Base-by-base conservation (phyloP, 2,329 filamentous ascomycete species). In the Cladosporium sp. region DNA sequence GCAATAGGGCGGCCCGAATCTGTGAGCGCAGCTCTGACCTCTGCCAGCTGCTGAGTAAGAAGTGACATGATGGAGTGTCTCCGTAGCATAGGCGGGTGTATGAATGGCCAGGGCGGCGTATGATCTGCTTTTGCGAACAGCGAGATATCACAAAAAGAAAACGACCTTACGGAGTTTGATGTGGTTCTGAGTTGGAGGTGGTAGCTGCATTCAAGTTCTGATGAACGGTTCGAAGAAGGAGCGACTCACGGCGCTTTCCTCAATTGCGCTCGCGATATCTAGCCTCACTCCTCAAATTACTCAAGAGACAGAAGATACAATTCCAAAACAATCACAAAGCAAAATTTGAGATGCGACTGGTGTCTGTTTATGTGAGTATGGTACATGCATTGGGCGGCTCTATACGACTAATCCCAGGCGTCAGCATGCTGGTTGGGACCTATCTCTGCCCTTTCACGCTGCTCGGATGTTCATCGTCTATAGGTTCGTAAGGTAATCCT, bases 401-500 rank as follows among this genome's bases (percentile, higher is more conserved):
- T 60, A 60, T 28, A 60, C 6, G 55, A 46, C 40, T 46, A 21
- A 46, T 33, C 52, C 28, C 52, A 56, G 52, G 23, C 52, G 23
- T 31, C 52, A 56, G 21, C 18, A 31, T 12, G n/a, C 21, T 12
- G 52, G n/a, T 46, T 5, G n/a, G 14, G 40, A 21, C 14, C 40
- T 3, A 23, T 21, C 7, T 29, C 10, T 52, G 16, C 44, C 28
- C n/a, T 62, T 29, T 62, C 29, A 62, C 35, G 59, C 44, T 46
- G 59, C 46, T 52, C 28, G 46, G n/a, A 62, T 46, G 21, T 37
- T 52, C 49, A 63, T 63, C 61, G 28, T 56, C 37, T 56, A 63
- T 56, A 99, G 88, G 86, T 97, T 98, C 80, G 95, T 98, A 80
- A 99, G 84, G 83, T 99, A 99, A 80, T 99, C 95, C 84, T 99